A percentile compares a stretch with the other conserved stretches of the same genome.
phyloP scores from a whole-genome alignment of 2,329 filamentous ascomycete genomes.

The Penicillium crustosum region DNA sequence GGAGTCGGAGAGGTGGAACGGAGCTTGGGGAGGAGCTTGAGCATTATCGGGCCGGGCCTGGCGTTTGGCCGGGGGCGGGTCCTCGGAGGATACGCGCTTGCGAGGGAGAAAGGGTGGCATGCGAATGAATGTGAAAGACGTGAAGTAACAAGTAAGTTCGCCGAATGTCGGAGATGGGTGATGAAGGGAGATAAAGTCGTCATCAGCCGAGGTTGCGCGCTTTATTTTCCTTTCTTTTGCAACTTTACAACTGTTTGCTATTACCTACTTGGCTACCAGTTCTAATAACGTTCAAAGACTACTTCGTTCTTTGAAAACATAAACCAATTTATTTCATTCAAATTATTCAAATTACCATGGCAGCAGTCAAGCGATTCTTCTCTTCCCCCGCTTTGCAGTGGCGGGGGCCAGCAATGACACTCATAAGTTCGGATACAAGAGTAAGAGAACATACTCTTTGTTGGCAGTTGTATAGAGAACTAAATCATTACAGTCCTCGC shows the following conservation, averaged over 20 bases:
- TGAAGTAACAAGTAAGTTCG: neutral
- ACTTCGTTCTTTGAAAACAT: neutral
- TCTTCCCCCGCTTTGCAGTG: conserved; percentile 76
- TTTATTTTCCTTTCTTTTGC: neutral
- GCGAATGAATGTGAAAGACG: conserved; percentile 15
- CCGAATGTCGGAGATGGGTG: conserved; percentile 14
- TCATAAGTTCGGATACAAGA: conserved; percentile 83
- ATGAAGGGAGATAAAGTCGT: conserved; percentile 6
- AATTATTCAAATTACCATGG: conserved; percentile 23
- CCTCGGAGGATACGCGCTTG: conserved; percentile 41
- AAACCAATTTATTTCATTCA: neutral
- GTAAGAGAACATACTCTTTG: conserved; percentile 47
- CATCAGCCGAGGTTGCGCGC: conserved; percentile 16
- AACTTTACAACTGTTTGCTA: neutral
- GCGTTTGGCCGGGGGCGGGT: conserved; percentile 38
- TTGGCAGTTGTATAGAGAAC: neutral
- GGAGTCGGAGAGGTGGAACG: conserved; percentile 26
- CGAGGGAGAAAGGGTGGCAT: conserved; percentile 51
- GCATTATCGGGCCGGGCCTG: conserved; percentile 28
- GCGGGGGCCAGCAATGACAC: conserved; percentile 85
- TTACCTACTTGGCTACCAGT: neutral
- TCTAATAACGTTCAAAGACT: neutral
- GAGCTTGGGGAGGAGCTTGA: conserved; percentile 18
- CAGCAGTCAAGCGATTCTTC: conserved; percentile 75
- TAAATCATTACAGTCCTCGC: conserved; percentile 65